These are phyloP conservation scores for Begonia loranthoides DNA, from an alignment of 306 rosid genomes.

Conservation along the genomic window DNA sequence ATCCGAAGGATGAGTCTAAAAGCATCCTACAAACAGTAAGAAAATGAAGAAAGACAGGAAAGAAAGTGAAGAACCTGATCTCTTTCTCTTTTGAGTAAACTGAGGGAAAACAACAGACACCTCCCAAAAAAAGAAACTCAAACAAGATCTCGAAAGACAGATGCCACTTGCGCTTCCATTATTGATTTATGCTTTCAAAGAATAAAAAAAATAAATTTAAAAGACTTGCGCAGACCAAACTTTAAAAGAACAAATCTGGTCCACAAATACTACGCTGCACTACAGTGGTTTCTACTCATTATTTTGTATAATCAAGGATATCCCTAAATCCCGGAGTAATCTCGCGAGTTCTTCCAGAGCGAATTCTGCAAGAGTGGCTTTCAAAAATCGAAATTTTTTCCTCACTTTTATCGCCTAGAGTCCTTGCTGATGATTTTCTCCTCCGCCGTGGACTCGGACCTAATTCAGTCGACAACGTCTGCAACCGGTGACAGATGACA, in stretches of 20 bases:
- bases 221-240: no score
- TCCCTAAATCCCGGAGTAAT: no score
- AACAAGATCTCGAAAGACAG: no score
- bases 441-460: neutral
- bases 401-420: no score
- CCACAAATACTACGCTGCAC: no score
- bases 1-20: neutral
- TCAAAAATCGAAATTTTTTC: no score
- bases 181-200: neutral
- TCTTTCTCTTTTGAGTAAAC: slow-evolving; percentile 50
- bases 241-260: no score
- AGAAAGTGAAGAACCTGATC: slow-evolving; percentile 23
- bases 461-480: slow-evolving; percentile 32
- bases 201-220: no score
- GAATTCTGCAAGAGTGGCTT: no score
- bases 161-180: slow-evolving; percentile 19
- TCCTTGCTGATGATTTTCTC: neutral
- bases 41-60: slow-evolving; percentile 4
- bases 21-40: neutral
- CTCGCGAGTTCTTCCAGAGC: no score
- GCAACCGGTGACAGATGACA: slow-evolving; percentile 32
- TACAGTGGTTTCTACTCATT: no score
- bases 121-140: slow-evolving; percentile 34
- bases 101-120: slow-evolving; percentile 17
- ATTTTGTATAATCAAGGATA: no score